Percentiles rank a stretch among this genome's conserved stretches.
These are phyloP conservation scores for Pythium vanterpoolii DNA, from an alignment of 352 stramenopile species.

Conservation along the genomic window DNA sequence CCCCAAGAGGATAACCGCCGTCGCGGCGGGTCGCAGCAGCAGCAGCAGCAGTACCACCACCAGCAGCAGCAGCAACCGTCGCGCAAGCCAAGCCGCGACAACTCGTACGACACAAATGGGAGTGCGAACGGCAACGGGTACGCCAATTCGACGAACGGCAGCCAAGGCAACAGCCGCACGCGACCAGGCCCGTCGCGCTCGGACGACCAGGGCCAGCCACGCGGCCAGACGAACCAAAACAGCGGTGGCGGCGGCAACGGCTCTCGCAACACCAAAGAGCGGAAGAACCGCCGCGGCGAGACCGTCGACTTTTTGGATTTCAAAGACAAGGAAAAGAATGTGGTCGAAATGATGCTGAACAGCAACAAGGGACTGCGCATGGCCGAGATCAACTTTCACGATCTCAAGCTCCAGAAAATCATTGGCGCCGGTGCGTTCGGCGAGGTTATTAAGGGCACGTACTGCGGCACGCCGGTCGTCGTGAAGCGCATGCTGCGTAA, in stretches of 20 bases:
- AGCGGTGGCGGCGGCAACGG: neutral
- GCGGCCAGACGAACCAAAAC: neutral
- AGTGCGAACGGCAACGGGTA: conserved; percentile 5
- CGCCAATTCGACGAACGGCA: neutral
- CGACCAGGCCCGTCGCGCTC: neutral
- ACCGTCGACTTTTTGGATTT: conserved; percentile 84
- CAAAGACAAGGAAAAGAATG: conserved; percentile 84
- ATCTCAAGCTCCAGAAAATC: conserved; percentile 87
- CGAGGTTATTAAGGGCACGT: conserved; percentile 88
- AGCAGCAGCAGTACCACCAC: neutral
- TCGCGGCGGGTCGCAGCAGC: neutral
- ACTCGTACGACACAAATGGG: neutral
- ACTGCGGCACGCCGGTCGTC: conserved; percentile 85
- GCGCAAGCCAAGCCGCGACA: neutral
- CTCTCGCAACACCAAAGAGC: neutral
- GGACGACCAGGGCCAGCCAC: neutral
- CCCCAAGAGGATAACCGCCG: neutral
- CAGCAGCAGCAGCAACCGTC: neutral
- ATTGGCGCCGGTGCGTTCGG: conserved; percentile 83
- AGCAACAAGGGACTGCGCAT: conserved; percentile 85
- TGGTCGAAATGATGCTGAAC: conserved; percentile 87
- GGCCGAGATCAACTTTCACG: conserved; percentile 88
- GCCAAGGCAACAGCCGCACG: conserved; percentile 1
- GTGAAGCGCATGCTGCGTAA: conserved; percentile 88
- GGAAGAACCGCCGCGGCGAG: neutral